Evolutionary conservation across 164 flowering plant genomes (phyloP), one percentile per base, ranked within the genome.

Genomic region (Macadamia integrifolia): DNA sequence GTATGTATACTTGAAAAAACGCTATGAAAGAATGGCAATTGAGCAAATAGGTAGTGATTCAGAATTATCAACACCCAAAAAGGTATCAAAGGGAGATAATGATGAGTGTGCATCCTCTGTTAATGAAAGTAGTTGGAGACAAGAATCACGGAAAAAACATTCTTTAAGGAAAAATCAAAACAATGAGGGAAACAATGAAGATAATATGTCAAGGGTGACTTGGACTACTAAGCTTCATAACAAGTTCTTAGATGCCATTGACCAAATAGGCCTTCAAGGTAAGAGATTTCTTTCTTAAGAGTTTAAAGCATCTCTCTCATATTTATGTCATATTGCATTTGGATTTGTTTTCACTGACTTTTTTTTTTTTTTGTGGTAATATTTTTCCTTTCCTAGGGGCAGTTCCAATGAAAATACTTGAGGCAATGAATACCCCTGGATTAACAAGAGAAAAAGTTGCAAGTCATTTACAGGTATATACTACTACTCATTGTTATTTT

Each of bases 381-480:
- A n/a, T 29, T 18, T 55, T 60, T 28, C 14, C 40, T 9, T n/a
- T 64, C 48, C 52, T 46, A 73, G 79, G 31, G 13, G 76, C 76
- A 32, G 67, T 64, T 61, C 81, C 76, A 9, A 70, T 64, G 43
- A 50, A 70, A 61, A 77, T 70, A 58, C 66, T 71, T 58, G 67
- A 62, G 58, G 35, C 42, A 32, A 72, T 78, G 81, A 74, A 66
- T 40, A 64, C 66, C 60, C 76, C 74, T 9, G 74, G 75, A 32
- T 62, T 75, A 13, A 73, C 10, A 6, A 74, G 67, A 53, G 71
- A 68, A 68, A 68, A 71, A 32, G 61, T 79, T 62, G 66, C 77
- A 5, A 70, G 73, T 53, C 79, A 76, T 63, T 60, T 73, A 28
- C 81, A 74, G 81, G 81, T 79, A 23, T 9, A 11, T 6, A 46